phyloP scores from a whole-genome alignment of 306 rosid genomes.

The Pachyrhizus erosus region DNA sequence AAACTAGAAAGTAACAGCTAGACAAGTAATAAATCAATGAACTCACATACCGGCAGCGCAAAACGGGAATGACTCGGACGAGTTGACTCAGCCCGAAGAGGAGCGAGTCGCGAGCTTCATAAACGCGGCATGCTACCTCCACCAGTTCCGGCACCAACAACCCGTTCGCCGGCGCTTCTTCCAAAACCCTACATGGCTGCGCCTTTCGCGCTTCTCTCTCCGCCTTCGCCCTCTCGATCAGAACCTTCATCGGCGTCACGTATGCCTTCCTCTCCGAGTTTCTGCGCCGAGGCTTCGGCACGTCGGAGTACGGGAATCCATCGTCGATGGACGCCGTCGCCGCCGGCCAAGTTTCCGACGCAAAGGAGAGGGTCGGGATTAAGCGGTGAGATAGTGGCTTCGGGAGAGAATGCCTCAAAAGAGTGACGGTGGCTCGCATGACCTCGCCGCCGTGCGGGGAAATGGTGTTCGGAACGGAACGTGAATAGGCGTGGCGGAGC shows the following conservation, averaged over 20 bases:
- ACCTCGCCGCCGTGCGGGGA: background rate
- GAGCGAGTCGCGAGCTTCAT: slow-evolving; percentile 60
- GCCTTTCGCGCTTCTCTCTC: slow-evolving; percentile 69
- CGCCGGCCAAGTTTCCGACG: slow-evolving; percentile 37
- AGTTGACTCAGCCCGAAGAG: slow-evolving; percentile 60
- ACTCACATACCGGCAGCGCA: slow-evolving; percentile 66
- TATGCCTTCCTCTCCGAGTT: slow-evolving; percentile 77
- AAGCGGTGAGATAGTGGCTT: slow-evolving; percentile 39
- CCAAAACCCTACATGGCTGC: slow-evolving; percentile 67
- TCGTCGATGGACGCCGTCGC: slow-evolving; percentile 10
- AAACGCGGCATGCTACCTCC: slow-evolving; percentile 67
- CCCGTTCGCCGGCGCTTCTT: slow-evolving; percentile 76
- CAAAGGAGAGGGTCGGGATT: slow-evolving; percentile 37
- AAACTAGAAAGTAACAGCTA: background rate
- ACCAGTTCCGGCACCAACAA: slow-evolving; percentile 78
- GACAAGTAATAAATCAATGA: background rate
- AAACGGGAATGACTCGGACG: slow-evolving; percentile 59
- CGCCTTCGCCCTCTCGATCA: slow-evolving; percentile 72
- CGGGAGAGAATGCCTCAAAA: slow-evolving; percentile 31
- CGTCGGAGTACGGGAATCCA: slow-evolving; percentile 52
- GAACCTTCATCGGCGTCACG: slow-evolving; percentile 75
- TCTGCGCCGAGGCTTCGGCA: slow-evolving; percentile 58
- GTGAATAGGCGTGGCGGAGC: background rate
- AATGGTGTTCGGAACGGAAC: background rate
- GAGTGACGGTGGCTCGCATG: slow-evolving; percentile 46